Evolutionary conservation across 768 basidiomycete genomes (phyloP).

Genomic region (Gautieria morchelliformis): DNA sequence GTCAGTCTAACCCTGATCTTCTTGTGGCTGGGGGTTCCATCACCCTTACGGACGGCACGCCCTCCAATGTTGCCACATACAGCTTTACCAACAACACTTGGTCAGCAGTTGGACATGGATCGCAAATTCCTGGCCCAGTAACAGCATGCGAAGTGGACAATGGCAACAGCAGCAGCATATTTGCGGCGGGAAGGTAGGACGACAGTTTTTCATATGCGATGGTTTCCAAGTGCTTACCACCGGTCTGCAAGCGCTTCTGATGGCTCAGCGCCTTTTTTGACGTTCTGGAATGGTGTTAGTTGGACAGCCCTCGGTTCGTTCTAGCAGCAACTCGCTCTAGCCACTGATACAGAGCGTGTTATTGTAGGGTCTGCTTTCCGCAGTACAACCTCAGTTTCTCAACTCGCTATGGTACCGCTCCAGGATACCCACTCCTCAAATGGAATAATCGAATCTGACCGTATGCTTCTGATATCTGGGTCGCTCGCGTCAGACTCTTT

Average conservation of each 20-base stretch:
- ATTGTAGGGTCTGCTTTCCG: conserved; percentile 44
- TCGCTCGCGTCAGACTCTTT: conserved; percentile 54
- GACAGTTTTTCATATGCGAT: neutral
- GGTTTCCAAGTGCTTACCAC: neutral
- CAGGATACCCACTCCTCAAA: conserved; percentile 64
- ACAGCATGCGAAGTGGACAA: conserved; percentile 82
- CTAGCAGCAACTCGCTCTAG: neutral
- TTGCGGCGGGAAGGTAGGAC: conserved; percentile 77
- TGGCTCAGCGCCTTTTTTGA: conserved; percentile 59
- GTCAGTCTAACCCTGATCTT: conserved; percentile 51
- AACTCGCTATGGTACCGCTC: conserved; percentile 86
- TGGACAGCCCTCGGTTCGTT: conserved; percentile 63
- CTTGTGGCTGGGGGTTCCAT: conserved; percentile 80
- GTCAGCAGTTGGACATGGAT: conserved; percentile 51
- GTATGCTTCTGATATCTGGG: conserved; percentile 87
- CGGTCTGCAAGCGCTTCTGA: conserved; percentile 36
- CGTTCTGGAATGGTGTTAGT: conserved; percentile 72
- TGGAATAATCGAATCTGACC: conserved; percentile 68
- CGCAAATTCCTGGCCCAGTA: conserved; percentile 76
- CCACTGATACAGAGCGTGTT: neutral
- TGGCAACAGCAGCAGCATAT: conserved; percentile 73
- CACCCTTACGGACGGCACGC: conserved; percentile 48
- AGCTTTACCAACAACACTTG: conserved; percentile 66
- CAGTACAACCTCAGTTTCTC: conserved; percentile 57
- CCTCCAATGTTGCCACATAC: conserved; percentile 67